These are phyloP conservation scores for Eucalyptus sp. DNA, from an alignment of 345 rosid genomes.

Conservation along the genomic window DNA sequence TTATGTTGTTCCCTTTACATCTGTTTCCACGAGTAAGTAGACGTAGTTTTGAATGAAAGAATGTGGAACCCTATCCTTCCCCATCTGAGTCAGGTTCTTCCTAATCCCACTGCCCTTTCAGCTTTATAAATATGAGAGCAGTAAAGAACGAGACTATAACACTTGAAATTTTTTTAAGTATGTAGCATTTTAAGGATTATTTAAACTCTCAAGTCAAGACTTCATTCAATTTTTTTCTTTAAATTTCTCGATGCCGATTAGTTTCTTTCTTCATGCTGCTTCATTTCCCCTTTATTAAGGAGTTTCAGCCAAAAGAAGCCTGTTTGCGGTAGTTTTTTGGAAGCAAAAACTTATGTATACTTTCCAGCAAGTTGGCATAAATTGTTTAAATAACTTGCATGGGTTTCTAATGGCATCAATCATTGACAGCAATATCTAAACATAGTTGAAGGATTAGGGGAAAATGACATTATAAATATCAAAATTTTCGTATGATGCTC, in stretches of 20 bases:
- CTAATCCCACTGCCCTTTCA: background rate
- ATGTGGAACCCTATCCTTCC: background rate
- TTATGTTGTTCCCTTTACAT: background rate
- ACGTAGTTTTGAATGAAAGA: background rate
- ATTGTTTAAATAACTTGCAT: background rate
- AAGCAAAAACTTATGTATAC: background rate
- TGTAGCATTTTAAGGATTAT: background rate
- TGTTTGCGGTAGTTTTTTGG: background rate
- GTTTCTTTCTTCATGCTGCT: background rate
- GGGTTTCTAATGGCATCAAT: background rate
- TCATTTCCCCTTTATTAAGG: background rate
- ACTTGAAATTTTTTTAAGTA: background rate
- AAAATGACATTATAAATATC: background rate
- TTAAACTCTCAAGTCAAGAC: background rate
- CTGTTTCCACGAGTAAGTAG: background rate
- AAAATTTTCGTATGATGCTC: no score
- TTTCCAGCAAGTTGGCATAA: background rate
- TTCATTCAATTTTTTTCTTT: background rate
- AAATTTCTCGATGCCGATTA: background rate
- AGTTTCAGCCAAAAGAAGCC: background rate
- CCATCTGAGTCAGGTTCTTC: background rate
- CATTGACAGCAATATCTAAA: background rate
- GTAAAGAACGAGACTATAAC: background rate
- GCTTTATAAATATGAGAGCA: background rate
- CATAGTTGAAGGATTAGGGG: background rate